Percentiles rank a stretch among this genome's conserved stretches.
Evolutionary conservation across 768 basidiomycete species (phyloP).

Genomic region (Trametes meyenii): DNA sequence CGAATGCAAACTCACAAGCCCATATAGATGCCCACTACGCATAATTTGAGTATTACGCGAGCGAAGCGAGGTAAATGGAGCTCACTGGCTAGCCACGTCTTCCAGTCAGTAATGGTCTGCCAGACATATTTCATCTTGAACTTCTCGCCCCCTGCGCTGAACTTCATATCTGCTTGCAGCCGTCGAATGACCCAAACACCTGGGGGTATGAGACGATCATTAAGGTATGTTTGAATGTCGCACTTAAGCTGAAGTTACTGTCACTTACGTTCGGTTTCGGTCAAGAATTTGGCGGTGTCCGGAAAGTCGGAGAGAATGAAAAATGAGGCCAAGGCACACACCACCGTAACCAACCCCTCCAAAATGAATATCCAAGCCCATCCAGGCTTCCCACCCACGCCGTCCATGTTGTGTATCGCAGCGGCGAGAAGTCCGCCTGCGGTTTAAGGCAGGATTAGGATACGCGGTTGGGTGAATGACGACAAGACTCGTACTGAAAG

Average conservation of each 20-base stretch:
- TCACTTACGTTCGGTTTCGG: constrained; percentile 57
- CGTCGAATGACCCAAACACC: constrained; percentile 67
- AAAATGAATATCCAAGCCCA: constrained; percentile 79
- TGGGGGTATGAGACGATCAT: constrained; percentile 23
- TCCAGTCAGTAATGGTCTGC: constrained; percentile 69
- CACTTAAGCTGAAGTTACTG: background rate
- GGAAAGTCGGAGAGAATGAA: constrained; percentile 83
- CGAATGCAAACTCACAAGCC: constrained; percentile 53
- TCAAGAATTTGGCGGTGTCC: constrained; percentile 71
- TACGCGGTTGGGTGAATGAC: background rate
- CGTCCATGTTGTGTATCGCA: constrained; percentile 72
- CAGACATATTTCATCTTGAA: constrained; percentile 58
- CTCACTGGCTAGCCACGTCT: constrained; percentile 72
- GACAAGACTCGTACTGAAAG: constrained; percentile 53
- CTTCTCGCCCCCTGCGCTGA: constrained; percentile 62
- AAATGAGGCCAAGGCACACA: constrained; percentile 61
- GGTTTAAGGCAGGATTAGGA: background rate
- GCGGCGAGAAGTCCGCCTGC: constrained; percentile 66
- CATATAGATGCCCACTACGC: constrained; percentile 68
- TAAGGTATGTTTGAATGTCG: background rate
- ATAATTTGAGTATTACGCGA: constrained; percentile 1
- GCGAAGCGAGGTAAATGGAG: constrained; percentile 5
- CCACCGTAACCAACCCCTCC: constrained; percentile 70
- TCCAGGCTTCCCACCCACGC: constrained; percentile 60
- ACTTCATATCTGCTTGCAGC: constrained; percentile 64